phyloP scores from a whole-genome alignment of 192 early-diverging fungal genomes.

The Coemansia aciculifera region DNA sequence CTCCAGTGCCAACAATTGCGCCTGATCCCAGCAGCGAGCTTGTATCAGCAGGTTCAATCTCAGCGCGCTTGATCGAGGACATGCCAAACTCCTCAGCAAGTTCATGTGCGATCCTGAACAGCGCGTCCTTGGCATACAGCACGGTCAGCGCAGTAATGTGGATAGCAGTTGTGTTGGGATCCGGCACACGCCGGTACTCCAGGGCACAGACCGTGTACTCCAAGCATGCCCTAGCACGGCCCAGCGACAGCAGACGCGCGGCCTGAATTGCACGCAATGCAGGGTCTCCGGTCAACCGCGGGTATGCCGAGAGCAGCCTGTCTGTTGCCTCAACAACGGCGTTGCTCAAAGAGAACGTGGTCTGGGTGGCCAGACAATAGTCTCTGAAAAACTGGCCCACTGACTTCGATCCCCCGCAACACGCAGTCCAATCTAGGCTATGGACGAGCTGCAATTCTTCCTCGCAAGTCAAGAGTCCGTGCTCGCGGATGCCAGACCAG shows the following conservation, averaged over 20 bases:
- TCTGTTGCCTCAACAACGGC: slow-evolving; percentile 23
- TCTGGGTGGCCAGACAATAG: slow-evolving; percentile 50
- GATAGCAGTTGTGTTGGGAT: slow-evolving; percentile 40
- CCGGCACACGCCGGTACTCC: slow-evolving; percentile 41
- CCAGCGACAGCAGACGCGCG: slow-evolving; percentile 39
- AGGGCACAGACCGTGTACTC: slow-evolving; percentile 33
- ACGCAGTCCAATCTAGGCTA: slow-evolving; percentile 31
- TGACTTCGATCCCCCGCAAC: slow-evolving; percentile 26
- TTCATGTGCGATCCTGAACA: slow-evolving; percentile 52
- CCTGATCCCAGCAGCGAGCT: slow-evolving; percentile 1
- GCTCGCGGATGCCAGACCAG: slow-evolving; percentile 49
- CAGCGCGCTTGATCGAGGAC: slow-evolving; percentile 44
- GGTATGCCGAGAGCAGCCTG: slow-evolving; percentile 20
- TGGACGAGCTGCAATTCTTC: slow-evolving; percentile 35
- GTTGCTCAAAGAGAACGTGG: slow-evolving; percentile 25
- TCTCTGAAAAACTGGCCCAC: slow-evolving; percentile 36
- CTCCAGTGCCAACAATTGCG: not conserved
- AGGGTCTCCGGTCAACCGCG: slow-evolving; percentile 27
- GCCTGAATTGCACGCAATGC: slow-evolving; percentile 49
- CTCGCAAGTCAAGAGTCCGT: slow-evolving; percentile 39
- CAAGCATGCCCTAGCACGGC: slow-evolving; percentile 28
- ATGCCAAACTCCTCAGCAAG: slow-evolving; percentile 56
- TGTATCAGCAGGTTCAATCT: slow-evolving; percentile 47
- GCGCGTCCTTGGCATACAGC: slow-evolving; percentile 35
- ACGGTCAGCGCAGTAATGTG: slow-evolving; percentile 46